Conservation (phyloP, 2,329 filamentous ascomycete genomes). For the Fusarium metavorans region DNA sequence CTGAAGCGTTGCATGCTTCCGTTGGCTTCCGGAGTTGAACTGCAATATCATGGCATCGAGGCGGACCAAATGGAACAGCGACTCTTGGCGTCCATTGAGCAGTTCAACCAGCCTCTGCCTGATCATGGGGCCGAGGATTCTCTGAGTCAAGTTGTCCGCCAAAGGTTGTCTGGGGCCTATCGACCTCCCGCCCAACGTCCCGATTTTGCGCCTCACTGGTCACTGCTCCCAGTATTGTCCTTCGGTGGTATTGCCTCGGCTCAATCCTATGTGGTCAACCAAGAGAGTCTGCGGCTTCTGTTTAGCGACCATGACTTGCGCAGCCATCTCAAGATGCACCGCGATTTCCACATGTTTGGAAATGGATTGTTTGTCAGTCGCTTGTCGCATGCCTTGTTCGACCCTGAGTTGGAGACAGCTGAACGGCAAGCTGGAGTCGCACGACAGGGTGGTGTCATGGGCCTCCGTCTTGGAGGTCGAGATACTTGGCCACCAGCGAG, state of each 20-base stretch:
- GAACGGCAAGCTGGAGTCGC: constrained; percentile 78
- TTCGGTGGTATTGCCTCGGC: constrained; percentile 79
- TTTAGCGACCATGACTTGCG: constrained; percentile 80
- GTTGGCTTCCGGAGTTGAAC: constrained; percentile 16
- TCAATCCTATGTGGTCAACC: constrained; percentile 83
- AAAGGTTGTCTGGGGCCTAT: constrained; percentile 51
- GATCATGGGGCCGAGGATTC: constrained; percentile 47
- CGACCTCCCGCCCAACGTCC: constrained; percentile 30
- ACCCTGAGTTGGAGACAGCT: constrained; percentile 82
- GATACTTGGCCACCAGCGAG: constrained; percentile 93
- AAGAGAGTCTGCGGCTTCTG: constrained; percentile 78
- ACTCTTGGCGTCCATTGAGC: constrained; percentile 63
- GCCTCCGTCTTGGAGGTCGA: constrained; percentile 83
- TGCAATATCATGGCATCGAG: constrained; percentile 63
- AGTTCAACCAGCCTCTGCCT: constrained; percentile 52
- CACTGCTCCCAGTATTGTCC: constrained; percentile 75
- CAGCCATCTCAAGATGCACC: constrained; percentile 79
- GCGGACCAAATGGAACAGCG: constrained; percentile 60
- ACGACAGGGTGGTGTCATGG: constrained; percentile 78
- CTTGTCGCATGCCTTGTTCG: constrained; percentile 86
- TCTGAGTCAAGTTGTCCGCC: constrained; percentile 56
- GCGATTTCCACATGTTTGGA: constrained; percentile 84
- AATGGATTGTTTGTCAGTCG: constrained; percentile 86
- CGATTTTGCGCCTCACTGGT: constrained; percentile 66
- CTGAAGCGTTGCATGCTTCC: background rate